phyloP scores from a whole-genome alignment of 345 rosid species.

The Melaleuca quinquenervia region DNA sequence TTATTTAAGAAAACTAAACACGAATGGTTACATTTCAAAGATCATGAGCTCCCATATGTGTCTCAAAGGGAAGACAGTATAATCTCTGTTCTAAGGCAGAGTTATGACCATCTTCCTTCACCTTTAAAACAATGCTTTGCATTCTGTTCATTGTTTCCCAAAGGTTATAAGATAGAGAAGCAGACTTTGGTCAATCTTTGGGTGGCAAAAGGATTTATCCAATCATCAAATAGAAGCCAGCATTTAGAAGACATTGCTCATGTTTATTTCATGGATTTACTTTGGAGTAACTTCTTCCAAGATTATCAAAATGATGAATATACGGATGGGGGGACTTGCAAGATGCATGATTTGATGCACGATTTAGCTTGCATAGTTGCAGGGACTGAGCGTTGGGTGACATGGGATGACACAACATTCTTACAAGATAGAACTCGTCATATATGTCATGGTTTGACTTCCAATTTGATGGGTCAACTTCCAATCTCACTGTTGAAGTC shows the following conservation, averaged over 20 bases:
- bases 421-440: too few species aligned
- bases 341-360: too few species aligned
- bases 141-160: slow-evolving; percentile 10
- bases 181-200: background rate
- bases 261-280: background rate
- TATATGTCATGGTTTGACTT: too few species aligned
- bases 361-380: too few species aligned
- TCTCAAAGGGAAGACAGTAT: background rate
- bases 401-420: too few species aligned
- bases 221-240: background rate
- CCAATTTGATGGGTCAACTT: too few species aligned
- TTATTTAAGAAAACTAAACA: background rate
- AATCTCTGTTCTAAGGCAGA: slow-evolving; percentile 1
- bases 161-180: background rate
- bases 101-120: slow-evolving; percentile 16
- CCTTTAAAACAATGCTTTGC: slow-evolving; percentile 20
- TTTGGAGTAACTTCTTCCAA: background rate
- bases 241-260: background rate
- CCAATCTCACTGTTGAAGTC: too few species aligned
- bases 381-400: too few species aligned
- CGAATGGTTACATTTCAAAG: slow-evolving; percentile 7
- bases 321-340: too few species aligned
- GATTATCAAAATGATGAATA: too few species aligned
- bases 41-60: background rate
- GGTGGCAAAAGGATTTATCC: slow-evolving; percentile 16